Evolutionary conservation across 2,329 filamentous ascomycete species (phyloP), one percentile per base, ranked within the genome.

Genomic region (Fonsecaea pugnacius): DNA sequence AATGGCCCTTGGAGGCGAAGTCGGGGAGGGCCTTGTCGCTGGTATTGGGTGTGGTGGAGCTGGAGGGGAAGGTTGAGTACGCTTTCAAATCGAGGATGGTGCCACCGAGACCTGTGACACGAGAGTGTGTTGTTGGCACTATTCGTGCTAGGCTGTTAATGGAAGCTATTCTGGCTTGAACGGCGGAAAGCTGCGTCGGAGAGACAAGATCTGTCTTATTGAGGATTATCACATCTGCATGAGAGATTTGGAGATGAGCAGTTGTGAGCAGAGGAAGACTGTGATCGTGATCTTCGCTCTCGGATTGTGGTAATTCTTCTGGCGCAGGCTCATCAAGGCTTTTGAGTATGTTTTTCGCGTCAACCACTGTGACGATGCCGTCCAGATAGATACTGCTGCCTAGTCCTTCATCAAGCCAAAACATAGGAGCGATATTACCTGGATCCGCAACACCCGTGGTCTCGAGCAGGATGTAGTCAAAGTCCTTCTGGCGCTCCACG

Each of bases 391-490:
- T 97, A 40, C 90, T 93, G 76, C 93, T 96, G 7, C 92, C 94
- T 2, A 99, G 84, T 0, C 93, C 95, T 70, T 98, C 94, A 72
- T 99, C 95, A 30, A 99, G 89, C 95, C 95, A 99, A 79, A 99
- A 99, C 14, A 98, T 80, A 0, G 95, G 95, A 0, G 95, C 95
- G 58, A 99, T 87, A 72, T 98, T 98, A 1, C 95, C 95, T 0
- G 95, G 95, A 73, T 99, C 94, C 4, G 95, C 95, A 5, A 99
- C 84, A 0, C 95, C 95, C 0, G 95, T 98, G 0, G 95, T 99
- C 77, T 99, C 95, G 0, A 99, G 87, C 2, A 99, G 85, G 69
- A 99, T 98, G 79, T 98, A 99, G 79, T 99, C 95, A 74, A 99
- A 99, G 40, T 66, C 65, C 38, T 58, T 63, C 69, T 91, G 91